Base-by-base conservation (phyloP, 108 stramenopile species). In the Stephanodiscus triporus region DNA sequence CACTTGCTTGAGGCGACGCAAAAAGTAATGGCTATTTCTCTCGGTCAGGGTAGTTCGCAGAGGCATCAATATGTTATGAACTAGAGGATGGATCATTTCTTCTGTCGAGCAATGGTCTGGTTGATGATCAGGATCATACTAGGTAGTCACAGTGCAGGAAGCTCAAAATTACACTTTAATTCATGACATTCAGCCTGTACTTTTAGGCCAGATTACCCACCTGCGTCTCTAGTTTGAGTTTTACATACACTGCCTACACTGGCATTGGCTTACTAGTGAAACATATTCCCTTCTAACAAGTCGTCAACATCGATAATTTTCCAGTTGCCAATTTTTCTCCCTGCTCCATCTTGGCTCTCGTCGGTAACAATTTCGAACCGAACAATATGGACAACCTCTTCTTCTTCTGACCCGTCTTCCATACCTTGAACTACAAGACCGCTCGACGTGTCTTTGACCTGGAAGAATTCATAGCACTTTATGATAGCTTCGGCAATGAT, bases 1-100 rank as follows among this genome's bases (percentile, higher is more conserved):
- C 93, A 94, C 77, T 83, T 94, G 63, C 42, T 73, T 16, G 73
- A 76, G 49, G 89, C 93, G 23, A 65, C 58, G 11, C 63, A 72
- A 43, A 82, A 69, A 59, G 73, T 88, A 16, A 50, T 54, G 20
- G 23, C 42, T n/a, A 83, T 68, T 66, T 36, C 34, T 10, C 24
- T 20, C 24, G 22, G 62, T 23, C 11, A 45, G 3, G 43, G 16
- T 13, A 45, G 14, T 45, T 16, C 43, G 43, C 16, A 13, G 43
- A 14, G 43, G 43, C 43, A 16, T 45, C 43, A 16, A 14, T 45
- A 45, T 45, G 43, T 45, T 16, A 16, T 45, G 43, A 45, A 45
- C 43, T 45, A 45, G 43, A 45, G 43, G 43, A 14, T 45, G 5
- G 32, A 34, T 45, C 14, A 45, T 45, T 45, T 3, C 14, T 45